Evolutionary conservation across 352 stramenopile genomes (phyloP).

Genomic region (Pythium inflatum): DNA sequence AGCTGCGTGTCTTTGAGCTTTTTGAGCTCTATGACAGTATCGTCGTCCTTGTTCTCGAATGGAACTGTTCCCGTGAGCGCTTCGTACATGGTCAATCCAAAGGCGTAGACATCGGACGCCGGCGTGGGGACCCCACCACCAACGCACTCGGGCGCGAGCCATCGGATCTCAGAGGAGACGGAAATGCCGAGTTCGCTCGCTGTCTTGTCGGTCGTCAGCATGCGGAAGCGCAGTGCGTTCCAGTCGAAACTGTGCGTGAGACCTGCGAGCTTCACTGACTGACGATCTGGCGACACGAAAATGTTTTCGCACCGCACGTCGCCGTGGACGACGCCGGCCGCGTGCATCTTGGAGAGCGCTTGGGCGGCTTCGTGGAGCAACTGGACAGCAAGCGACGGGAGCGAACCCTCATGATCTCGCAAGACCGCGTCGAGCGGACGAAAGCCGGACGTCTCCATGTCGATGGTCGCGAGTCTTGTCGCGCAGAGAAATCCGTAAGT

Average conservation of each 20-base stretch:
- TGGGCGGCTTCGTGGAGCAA: not conserved
- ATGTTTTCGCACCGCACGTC: conserved; percentile 12
- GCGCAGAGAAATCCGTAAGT: too few species aligned
- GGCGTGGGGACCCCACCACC: not conserved
- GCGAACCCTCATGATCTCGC: not conserved
- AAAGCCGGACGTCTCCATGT: not conserved
- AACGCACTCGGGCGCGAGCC: conserved; percentile 17
- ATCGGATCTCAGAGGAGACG: not conserved
- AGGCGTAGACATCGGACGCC: conserved; percentile 14
- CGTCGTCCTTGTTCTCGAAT: conserved; percentile 1
- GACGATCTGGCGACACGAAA: not conserved
- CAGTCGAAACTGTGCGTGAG: conserved; percentile 6
- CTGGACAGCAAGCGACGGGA: not conserved
- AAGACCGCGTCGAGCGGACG: not conserved
- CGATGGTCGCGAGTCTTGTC: not conserved
- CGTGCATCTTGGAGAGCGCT: too few species aligned
- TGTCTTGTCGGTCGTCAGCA: not conserved
- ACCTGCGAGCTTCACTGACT: conserved; percentile 6
- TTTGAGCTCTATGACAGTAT: not conserved
- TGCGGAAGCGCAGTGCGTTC: conserved; percentile 2
- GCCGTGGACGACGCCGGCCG: conserved; percentile 3
- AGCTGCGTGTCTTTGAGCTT: conserved; percentile 5
- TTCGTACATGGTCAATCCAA: conserved; percentile 11
- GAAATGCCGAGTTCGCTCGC: not conserved
- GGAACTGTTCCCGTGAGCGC: conserved; percentile 5